These are phyloP conservation scores for Cocos nucifera DNA, from an alignment of 176 grass and related monocot species.

Conservation along the genomic window DNA sequence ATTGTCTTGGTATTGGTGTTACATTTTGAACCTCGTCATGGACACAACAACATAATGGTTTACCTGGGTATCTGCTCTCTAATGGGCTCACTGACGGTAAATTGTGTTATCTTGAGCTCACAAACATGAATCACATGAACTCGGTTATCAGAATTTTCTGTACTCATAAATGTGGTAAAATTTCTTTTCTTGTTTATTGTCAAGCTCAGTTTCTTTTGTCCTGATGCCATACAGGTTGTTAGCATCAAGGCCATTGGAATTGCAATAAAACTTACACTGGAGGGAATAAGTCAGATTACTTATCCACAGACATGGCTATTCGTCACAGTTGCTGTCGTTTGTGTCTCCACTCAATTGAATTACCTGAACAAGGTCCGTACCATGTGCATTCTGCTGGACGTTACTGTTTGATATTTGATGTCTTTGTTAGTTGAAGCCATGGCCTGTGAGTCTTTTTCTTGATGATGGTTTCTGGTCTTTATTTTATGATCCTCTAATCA, in stretches of 20 bases:
- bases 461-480: too few relatives aligned
- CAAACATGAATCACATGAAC: too few relatives aligned
- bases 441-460: too few relatives aligned
- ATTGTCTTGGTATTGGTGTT: constrained; percentile 41
- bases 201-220: too few relatives aligned
- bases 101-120: neutral
- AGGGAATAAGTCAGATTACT: constrained; percentile 68
- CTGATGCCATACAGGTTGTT: constrained; percentile 48
- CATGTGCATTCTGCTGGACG: neutral
- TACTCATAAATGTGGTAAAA: too few relatives aligned
- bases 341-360: constrained; percentile 80
- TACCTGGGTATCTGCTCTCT: constrained; percentile 91
- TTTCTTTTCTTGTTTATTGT: too few relatives aligned
- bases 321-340: constrained; percentile 58
- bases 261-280: constrained; percentile 81
- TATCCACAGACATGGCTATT: constrained; percentile 92
- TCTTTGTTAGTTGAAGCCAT: constrained; percentile 7
- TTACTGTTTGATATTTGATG: too few relatives aligned
- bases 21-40: constrained; percentile 75
- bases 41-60: constrained; percentile 85
- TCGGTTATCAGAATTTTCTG: too few relatives aligned
- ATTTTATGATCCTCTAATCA: too few relatives aligned
- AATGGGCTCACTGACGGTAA: constrained; percentile 88
- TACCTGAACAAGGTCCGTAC: constrained; percentile 83
- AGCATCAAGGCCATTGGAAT: constrained; percentile 95